Percentiles rank a stretch among this genome's conserved stretches.
These are phyloP conservation scores for Pseudocercospora pini-densiflorae DNA, from an alignment of 2,329 filamentous ascomycete species.

Conservation along the genomic window DNA sequence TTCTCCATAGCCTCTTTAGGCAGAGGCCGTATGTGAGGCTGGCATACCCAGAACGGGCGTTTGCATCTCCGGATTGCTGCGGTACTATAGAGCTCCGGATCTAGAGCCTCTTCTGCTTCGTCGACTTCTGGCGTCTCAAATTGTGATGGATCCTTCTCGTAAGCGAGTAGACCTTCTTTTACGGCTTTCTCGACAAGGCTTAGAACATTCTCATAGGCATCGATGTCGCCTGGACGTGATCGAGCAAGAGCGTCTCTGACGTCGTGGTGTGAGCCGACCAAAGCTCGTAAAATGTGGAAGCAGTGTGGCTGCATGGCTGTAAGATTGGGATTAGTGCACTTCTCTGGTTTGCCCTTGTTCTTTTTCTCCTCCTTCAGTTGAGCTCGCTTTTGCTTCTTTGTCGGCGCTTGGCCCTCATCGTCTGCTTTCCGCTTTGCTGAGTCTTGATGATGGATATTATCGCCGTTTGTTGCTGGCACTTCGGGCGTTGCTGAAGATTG, in stretches of 20 bases:
- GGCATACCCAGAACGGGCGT: constrained; percentile 86
- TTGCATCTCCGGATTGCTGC: constrained; percentile 74
- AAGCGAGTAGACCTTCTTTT: constrained; percentile 72
- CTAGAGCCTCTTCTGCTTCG: constrained; percentile 28
- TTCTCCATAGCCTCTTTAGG: constrained; percentile 74
- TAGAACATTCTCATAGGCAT: constrained; percentile 77
- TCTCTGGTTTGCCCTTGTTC: constrained; percentile 49
- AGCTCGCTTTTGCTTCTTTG: constrained; percentile 56
- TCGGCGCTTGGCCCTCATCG: constrained; percentile 53
- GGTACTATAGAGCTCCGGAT: constrained; percentile 42
- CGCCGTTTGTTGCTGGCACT: neutral
- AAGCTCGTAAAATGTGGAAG: constrained; percentile 85
- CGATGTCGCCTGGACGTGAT: constrained; percentile 70
- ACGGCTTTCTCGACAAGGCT: constrained; percentile 75
- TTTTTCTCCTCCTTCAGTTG: constrained; percentile 42
- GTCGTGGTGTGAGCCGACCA: constrained; percentile 79
- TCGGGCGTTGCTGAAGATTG: neutral
- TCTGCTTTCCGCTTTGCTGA: constrained; percentile 31
- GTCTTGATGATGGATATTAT: neutral
- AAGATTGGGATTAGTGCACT: constrained; percentile 66
- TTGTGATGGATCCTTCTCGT: constrained; percentile 50
- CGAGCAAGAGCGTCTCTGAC: constrained; percentile 83
- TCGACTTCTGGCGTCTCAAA: constrained; percentile 35
- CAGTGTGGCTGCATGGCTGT: constrained; percentile 86
- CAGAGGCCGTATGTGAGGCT: constrained; percentile 83